Evolutionary conservation across 2,329 filamentous ascomycete species (phyloP).

Genomic region (Cladosporium cucumerinum): DNA sequence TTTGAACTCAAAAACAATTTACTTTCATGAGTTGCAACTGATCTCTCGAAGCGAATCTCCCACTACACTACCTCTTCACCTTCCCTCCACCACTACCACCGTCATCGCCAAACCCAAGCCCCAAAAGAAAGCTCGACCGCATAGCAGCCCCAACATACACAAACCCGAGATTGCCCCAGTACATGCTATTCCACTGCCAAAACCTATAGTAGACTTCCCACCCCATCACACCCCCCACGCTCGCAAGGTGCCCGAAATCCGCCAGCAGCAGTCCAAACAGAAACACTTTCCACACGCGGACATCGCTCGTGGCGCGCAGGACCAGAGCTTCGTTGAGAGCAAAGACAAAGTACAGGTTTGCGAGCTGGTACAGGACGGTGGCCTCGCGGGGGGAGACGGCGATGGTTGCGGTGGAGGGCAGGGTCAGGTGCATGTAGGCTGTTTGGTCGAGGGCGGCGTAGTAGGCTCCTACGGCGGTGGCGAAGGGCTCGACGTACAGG

Average conservation of each 20-base stretch:
- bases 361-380: slow-evolving; percentile 69
- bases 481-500: slow-evolving; percentile 65
- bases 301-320: slow-evolving; percentile 64
- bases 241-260: slow-evolving; percentile 73
- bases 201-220: slow-evolving; percentile 43
- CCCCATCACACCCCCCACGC: slow-evolving; percentile 52
- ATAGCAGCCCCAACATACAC: slow-evolving; percentile 37
- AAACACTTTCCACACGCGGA: slow-evolving; percentile 67
- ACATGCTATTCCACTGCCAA: slow-evolving; percentile 37
- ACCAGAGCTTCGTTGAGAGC: slow-evolving; percentile 74
- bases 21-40: background rate
- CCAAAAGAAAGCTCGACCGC: slow-evolving; percentile 33
- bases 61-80: background rate
- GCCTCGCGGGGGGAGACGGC: slow-evolving; percentile 47
- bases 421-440: slow-evolving; percentile 63
- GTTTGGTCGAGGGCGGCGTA: slow-evolving; percentile 50
- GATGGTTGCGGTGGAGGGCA: slow-evolving; percentile 40
- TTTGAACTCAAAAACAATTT: background rate
- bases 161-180: slow-evolving; percentile 36
- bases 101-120: slow-evolving; percentile 26
- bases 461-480: slow-evolving; percentile 52
- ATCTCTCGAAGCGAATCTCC: background rate
- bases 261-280: slow-evolving; percentile 66
- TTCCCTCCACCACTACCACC: background rate
- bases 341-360: slow-evolving; percentile 75